Conservation (phyloP, 352 stramenopile species). For the Phytophthora cajani region DNA sequence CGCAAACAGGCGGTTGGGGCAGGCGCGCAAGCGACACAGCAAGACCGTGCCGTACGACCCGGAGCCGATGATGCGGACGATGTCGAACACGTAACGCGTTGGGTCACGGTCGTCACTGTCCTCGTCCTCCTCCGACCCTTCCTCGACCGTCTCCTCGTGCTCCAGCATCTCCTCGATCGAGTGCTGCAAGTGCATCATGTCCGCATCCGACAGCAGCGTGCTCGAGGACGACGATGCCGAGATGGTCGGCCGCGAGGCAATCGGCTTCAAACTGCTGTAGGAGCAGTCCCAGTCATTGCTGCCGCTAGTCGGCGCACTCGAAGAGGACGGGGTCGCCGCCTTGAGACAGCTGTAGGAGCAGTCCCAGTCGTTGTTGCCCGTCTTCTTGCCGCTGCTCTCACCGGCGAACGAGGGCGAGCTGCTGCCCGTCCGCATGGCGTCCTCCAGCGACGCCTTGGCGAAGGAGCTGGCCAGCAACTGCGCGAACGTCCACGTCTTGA, state of each 20-base stretch:
- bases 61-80: constrained; percentile 75
- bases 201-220: constrained; percentile 51
- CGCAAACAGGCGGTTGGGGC: constrained; percentile 58
- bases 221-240: constrained; percentile 60
- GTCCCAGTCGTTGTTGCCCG: constrained; percentile 51
- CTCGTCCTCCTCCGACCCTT: constrained; percentile 17
- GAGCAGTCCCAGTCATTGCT: constrained; percentile 48
- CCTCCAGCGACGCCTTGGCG: constrained; percentile 62
- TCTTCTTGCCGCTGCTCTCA: constrained; percentile 4
- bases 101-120: constrained; percentile 17
- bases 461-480: constrained; percentile 73
- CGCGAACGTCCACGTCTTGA: constrained; percentile 82
- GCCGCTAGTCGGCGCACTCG: constrained; percentile 11
- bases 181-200: constrained; percentile 30
- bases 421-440: constrained; percentile 23
- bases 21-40: constrained; percentile 57
- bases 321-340: neutral
- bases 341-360: constrained; percentile 44
- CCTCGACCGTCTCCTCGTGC: constrained; percentile 35
- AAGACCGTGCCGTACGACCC: constrained; percentile 82
- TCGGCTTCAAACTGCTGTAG: constrained; percentile 34
- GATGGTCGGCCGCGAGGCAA: constrained; percentile 28
- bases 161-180: constrained; percentile 39
- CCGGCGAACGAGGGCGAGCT: constrained; percentile 9
- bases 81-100: constrained; percentile 67